A percentile compares a stretch with the other conserved stretches of the same genome.
Evolutionary conservation across 2,329 filamentous ascomycete genomes (phyloP).

Genomic region (Penicillium expansum): DNA sequence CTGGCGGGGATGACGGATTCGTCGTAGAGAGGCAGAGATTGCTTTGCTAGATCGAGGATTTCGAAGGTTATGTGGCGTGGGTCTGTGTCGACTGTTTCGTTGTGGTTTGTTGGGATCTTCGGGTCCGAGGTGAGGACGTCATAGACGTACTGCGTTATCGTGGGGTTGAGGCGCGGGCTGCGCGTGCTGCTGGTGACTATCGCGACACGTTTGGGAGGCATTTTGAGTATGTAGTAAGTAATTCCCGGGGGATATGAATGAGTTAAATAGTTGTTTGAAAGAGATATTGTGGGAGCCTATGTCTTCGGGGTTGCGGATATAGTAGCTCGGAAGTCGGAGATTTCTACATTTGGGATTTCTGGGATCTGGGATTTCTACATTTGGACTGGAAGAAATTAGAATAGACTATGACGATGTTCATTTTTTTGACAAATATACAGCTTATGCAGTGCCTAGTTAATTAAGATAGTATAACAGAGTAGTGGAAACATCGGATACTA

Average conservation of each 20-base stretch:
- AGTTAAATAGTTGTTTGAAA: not conserved
- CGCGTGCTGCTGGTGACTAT: conserved; percentile 40
- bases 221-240: not conserved
- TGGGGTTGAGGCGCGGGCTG: conserved; percentile 35
- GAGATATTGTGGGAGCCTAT: not conserved
- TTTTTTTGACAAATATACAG: not conserved
- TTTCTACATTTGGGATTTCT: not conserved
- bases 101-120: conserved; percentile 17
- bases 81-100: conserved; percentile 13
- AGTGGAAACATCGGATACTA: not conserved
- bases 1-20: conserved; percentile 40
- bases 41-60: conserved; percentile 33
- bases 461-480: not conserved
- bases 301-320: not conserved
- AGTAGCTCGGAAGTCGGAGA: not conserved
- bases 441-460: not conserved
- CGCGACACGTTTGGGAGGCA: conserved; percentile 31
- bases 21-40: conserved; percentile 40
- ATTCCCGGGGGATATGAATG: not conserved
- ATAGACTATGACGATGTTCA: not conserved
- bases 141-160: conserved; percentile 34
- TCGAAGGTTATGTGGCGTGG: conserved; percentile 24
- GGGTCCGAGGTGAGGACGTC: conserved; percentile 22
- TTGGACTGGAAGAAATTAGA: not conserved
- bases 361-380: too few species aligned